Percentiles rank a stretch among this genome's conserved stretches.
phyloP scores from a whole-genome alignment of 106 monocot species.

The Amphibolis antarctica region DNA sequence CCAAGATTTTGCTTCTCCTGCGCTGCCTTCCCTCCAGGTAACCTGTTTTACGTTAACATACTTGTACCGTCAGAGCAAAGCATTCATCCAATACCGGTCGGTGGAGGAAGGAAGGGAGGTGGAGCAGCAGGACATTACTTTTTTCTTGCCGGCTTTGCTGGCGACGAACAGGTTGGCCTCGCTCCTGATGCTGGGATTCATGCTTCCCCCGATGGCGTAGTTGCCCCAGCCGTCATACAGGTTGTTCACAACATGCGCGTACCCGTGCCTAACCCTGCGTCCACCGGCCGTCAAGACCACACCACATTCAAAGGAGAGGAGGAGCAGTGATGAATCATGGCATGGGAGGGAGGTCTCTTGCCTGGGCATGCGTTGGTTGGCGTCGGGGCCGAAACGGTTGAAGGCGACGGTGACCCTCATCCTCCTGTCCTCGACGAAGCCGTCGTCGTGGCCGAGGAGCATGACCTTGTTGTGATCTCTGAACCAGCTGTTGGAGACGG shows the following conservation, averaged over 20 bases:
- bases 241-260: constrained; percentile 79
- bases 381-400: constrained; percentile 22
- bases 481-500: constrained; percentile 91
- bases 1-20: constrained; percentile 8
- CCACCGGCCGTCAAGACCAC: neutral
- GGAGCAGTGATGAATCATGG: too few species aligned
- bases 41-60: neutral
- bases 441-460: constrained; percentile 30
- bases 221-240: constrained; percentile 65
- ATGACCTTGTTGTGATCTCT: constrained; percentile 33
- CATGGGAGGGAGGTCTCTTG: too few species aligned
- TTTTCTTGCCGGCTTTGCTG: constrained; percentile 24
- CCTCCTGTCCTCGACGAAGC: constrained; percentile 12
- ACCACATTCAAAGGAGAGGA: neutral
- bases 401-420: constrained; percentile 28
- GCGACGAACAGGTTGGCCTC: constrained; percentile 59
- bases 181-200: constrained; percentile 56
- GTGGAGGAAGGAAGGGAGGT: neutral
- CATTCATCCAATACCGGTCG: neutral
- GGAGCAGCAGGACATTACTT: neutral
- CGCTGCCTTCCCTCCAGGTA: constrained; percentile 22
- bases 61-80: neutral
- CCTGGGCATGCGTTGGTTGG: constrained; percentile 33
- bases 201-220: constrained; percentile 84
- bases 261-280: constrained; percentile 56